Evolutionary conservation across 352 stramenopile species (phyloP).

Genomic region (Phytophthora kernoviae): DNA sequence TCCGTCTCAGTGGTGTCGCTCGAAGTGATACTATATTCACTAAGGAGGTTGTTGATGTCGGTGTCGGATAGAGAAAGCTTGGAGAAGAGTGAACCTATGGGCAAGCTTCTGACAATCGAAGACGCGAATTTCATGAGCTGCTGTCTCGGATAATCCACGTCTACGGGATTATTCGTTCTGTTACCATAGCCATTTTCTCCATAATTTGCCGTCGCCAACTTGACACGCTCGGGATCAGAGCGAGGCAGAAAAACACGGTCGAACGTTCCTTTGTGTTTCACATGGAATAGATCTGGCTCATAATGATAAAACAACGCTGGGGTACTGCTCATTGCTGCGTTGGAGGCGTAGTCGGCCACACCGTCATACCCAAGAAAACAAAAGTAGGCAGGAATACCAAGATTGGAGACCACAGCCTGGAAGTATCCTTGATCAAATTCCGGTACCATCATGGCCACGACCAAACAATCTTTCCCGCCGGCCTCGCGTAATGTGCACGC

Average conservation of each 20-base stretch:
- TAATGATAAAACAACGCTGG: slow-evolving; percentile 63
- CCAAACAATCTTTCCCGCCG: slow-evolving; percentile 37
- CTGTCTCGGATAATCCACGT: slow-evolving; percentile 46
- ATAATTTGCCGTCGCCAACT: slow-evolving; percentile 36
- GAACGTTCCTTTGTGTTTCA: slow-evolving; percentile 39
- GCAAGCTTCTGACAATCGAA: slow-evolving; percentile 24
- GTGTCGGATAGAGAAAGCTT: neutral
- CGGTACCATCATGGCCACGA: slow-evolving; percentile 52
- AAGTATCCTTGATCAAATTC: slow-evolving; percentile 52
- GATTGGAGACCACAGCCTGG: slow-evolving; percentile 51
- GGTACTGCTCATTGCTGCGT: slow-evolving; percentile 18
- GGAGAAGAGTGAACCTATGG: slow-evolving; percentile 25
- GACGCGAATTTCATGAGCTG: slow-evolving; percentile 44
- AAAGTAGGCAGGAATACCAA: slow-evolving; percentile 62
- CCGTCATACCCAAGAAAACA: slow-evolving; percentile 59
- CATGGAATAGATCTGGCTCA: slow-evolving; percentile 54
- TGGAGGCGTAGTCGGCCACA: slow-evolving; percentile 38
- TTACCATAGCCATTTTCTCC: slow-evolving; percentile 56
- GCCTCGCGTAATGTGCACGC: slow-evolving; percentile 49
- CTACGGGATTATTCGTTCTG: slow-evolving; percentile 48
- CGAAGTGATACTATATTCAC: neutral
- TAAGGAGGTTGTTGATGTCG: slow-evolving; percentile 1
- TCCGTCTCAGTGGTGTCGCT: neutral
- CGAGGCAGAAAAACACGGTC: slow-evolving; percentile 52
- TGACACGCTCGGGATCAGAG: slow-evolving; percentile 32